Evolutionary conservation across 495 filamentous ascomycete species (phyloP).

Genomic region (Aspergillus coremiiformis): DNA sequence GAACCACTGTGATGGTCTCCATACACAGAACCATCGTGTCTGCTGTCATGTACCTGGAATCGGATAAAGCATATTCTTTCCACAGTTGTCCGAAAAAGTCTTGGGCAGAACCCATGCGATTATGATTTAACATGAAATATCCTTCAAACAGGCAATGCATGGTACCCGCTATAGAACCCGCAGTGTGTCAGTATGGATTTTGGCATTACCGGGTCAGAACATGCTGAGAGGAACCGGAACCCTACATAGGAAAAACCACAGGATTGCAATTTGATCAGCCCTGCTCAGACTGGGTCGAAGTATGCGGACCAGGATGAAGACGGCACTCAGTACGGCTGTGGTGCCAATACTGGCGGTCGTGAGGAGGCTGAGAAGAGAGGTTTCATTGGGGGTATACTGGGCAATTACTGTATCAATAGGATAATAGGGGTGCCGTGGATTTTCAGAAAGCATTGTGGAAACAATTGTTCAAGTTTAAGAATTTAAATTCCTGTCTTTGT

Average conservation of each 20-base stretch:
- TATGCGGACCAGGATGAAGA: constrained; percentile 39
- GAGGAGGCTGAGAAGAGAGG: constrained; percentile 47
- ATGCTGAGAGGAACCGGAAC: constrained; percentile 1
- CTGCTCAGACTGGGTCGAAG: constrained; percentile 39
- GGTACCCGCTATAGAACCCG: constrained; percentile 43
- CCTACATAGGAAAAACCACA: constrained; percentile 64
- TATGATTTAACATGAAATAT: constrained; percentile 68
- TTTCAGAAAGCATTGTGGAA: constrained; percentile 13
- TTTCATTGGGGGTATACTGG: constrained; percentile 55
- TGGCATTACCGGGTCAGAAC: background rate
- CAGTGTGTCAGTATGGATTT: constrained; percentile 2
- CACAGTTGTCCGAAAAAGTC: constrained; percentile 72
- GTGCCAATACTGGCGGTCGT: constrained; percentile 45
- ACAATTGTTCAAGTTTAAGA: background rate
- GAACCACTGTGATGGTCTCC: constrained; percentile 73
- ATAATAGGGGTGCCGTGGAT: constrained; percentile 59
- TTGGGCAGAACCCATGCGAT: constrained; percentile 48
- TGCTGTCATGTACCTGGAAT: constrained; percentile 73
- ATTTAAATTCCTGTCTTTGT: too few species aligned
- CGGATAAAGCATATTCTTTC: constrained; percentile 82
- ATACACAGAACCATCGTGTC: constrained; percentile 78
- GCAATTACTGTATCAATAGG: constrained; percentile 54
- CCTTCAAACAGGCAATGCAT: constrained; percentile 81
- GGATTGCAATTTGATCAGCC: constrained; percentile 47
- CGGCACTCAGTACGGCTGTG: constrained; percentile 43